Base-by-base conservation (phyloP, 2,329 filamentous ascomycete genomes). In the Trichoderma atrobrunneum region DNA sequence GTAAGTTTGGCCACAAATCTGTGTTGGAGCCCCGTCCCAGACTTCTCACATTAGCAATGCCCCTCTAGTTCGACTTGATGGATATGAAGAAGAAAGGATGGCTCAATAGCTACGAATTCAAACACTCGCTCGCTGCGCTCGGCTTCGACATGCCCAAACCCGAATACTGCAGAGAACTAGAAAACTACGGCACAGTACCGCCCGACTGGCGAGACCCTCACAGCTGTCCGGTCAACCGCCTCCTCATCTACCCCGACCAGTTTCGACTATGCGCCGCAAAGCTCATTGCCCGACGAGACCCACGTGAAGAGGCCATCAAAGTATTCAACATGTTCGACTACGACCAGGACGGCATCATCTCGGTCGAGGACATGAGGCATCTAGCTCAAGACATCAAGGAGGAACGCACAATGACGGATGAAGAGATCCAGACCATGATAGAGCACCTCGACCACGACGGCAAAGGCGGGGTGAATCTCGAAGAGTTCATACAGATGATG, bases 101-200 rank as follows among this genome's bases (percentile, higher is more conserved):
- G 82, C 93, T 99, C 79, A 95, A 98, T 85, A 98, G 97, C 86
- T 96, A 98, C 84, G 96, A 99, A 84, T 93, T 98, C 81, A 95
- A 96, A 82, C 96, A 98, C 84, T 94, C 95, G 73, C 91, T 98
- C 78, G 96, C 97, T 81, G 96, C 96, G 4, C 90, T 99, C 1
- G 96, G 96, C 75, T 98, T 98, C 85, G 94, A 97, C 78, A 87
- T 97, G 64, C 88, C 93, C 72, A 97, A 97, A 81, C 86, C 90
- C 74, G 94, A 97, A 77, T 94, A 97, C 73, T 91, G 95, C 78
- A 85, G 88, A 60, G 89, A 97, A 74, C 88, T 99, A 73, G 92
- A 93, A 72, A 87, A 89, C n/a, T 91, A 96, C 81, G 96, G 95
- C 74, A 87, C 92, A 3, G 88, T 92, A 30, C 89, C 89, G n/a